phyloP scores from a whole-genome alignment of 176 grass and related monocot species.

The Rhynchospora breviuscula region DNA sequence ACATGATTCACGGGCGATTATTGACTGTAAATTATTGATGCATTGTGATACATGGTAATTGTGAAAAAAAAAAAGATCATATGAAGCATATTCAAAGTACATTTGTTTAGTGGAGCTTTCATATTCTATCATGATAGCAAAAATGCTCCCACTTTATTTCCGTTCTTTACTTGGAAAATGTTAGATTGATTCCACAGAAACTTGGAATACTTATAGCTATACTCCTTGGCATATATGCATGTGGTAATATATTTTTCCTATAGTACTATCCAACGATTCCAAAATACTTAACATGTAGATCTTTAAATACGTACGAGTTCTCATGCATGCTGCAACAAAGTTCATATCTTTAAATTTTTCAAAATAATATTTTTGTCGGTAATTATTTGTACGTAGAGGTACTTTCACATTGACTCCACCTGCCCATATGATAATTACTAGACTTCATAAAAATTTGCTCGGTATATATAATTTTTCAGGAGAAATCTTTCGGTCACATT shows the following conservation, averaged over 20 bases:
- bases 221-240: neutral
- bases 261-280: neutral
- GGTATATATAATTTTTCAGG: too few species aligned
- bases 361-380: neutral
- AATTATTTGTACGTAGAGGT: neutral
- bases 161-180: neutral
- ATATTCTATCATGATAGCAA: neutral
- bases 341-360: neutral
- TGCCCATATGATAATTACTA: too few species aligned
- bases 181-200: neutral
- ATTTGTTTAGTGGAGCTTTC: slow-evolving; percentile 2
- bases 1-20: neutral
- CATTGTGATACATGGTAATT: neutral
- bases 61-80: neutral
- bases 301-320: neutral
- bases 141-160: slow-evolving; percentile 1
- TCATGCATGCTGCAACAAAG: too few species aligned
- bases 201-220: neutral
- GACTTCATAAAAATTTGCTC: too few species aligned
- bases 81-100: neutral
- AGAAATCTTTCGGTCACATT: too few species aligned
- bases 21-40: slow-evolving; percentile 11
- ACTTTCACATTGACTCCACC: too few species aligned
- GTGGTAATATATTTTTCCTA: neutral
- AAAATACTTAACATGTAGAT: neutral